Base-by-base conservation (phyloP, 75 land plant genomes). In the Pinus taeda region DNA sequence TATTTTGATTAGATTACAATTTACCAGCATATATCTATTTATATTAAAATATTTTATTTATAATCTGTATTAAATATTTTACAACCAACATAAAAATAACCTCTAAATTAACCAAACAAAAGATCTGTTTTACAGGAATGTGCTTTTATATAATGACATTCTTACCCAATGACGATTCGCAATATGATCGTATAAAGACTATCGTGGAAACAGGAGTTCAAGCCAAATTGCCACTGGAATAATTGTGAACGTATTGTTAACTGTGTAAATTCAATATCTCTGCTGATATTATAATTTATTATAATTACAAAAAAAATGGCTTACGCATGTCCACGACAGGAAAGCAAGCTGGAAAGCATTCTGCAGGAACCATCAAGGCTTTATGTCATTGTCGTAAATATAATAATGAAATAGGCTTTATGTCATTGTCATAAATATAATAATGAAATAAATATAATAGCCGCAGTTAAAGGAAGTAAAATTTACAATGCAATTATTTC, bases 321-420 rank as follows among this genome's bases (percentile, higher is more conserved):
- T 88, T 80, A 90, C 92, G 86, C 79, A 79, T 71, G 75, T 78
- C 90, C 90, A 90, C 5, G 79, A 78, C 74, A 90, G 84, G 83
- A 88, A 86, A 57, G 93, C 88, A 30, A 91, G 82, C 80, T 91
- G 88, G 73, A 91, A 91, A 15, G 93, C 93, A 66, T 91, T 91
- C 90, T 91, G 88, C 57, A 60, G 65, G 0, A 30, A 61, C 24
- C 7, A 20, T 7, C 15, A 61, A 61, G 64, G 1, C 6, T 0
- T 61, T n/a, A 61, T 61, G n/a, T n/a, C n/a, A n/a, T n/a, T n/a
- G n/a, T n/a, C n/a, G n/a, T n/a, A n/a, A n/a, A n/a, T n/a, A n/a
- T n/a, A n/a, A n/a, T n/a, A n/a, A n/a, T n/a, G n/a, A n/a, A n/a
- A n/a, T n/a, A n/a, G n/a, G n/a, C n/a, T n/a, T n/a, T n/a, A n/a